Base-by-base conservation (phyloP, 2,329 filamentous ascomycete genomes). In the Fusarium agapanthi region DNA sequence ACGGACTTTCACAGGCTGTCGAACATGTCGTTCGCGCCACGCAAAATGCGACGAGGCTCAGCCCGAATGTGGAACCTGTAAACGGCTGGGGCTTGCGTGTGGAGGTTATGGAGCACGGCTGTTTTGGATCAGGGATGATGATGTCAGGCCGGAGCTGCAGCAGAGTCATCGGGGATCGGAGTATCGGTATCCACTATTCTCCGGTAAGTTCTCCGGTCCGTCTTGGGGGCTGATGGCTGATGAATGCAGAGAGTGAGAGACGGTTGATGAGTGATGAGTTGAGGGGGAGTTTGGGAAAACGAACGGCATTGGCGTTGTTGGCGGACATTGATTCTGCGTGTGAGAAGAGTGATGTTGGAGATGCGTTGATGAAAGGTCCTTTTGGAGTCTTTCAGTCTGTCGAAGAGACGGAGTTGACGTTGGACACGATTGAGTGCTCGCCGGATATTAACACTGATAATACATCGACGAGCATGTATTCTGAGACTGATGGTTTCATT, bases 21-120 rank as follows among this genome's bases (percentile, higher is more conserved):
- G 78, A 20, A 81, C 79, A 18, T 81, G 80, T 67, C 75, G 80
- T 24, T 79, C 73, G 58, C 81, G 84, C 24, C 84, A 85, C 71
- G 76, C 82, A 40, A 86, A 85, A 75, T 86, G 84, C 68, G 84
- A 86, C 61, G 83, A 85, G 66, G 75, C 78, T 10, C 80, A 79
- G 12, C 84, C 84, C 6, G 74, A 74, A 34, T 86, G 84, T 69
- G 73, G 75, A 6, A 80, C 79, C 43, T 86, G 84, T 63, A 66
- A 67, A 30, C 76, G 79, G 20, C 74, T 81, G 22, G 80, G 80
- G 2, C 61, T 84, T 2, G 30, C 54, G 1, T 86, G 84, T 58
- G 80, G 79, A 30, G 83, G 83, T 0, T 86, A 86, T 60, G 80
- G 81, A 37, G 82, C 81, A 13, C 76, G 74, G 12, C 65, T 81